Evolutionary conservation across 2,329 filamentous ascomycete genomes (phyloP), one percentile per base, ranked within the genome.

Genomic region (Huntiella savannae): DNA sequence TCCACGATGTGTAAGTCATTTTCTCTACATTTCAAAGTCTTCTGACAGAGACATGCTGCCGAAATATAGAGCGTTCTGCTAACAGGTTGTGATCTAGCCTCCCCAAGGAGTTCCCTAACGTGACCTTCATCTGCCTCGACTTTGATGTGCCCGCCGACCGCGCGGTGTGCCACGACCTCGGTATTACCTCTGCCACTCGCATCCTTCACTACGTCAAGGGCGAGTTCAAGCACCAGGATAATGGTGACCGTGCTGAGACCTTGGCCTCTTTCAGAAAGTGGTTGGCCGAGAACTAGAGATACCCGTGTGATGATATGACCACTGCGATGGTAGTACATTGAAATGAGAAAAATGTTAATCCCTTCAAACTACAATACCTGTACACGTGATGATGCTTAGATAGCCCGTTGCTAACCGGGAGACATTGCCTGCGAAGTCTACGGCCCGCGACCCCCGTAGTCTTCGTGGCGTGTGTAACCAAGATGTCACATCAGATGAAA

Each of bases 81-180:
- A 28, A 28, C 22, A 28, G 3, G 22, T 28, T 28, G 6, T 10
- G 22, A 7, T 28, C 1, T 40, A 43, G 40, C 32, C 22, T 43
- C 32, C 40, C 40, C n/a, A 15, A 10, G 8, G 40, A 13, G 12
- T 43, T 43, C 32, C 40, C 40, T 10, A 5, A 13, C 17, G 40
- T 43, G 13, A 43, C 40, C 32, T 43, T 43, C 22, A 10, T 43
- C 40, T 43, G 32, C 40, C 40, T 43, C 13, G 40, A 43, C 40
- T 17, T 16, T 33, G 40, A 43, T 15, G 5, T 16, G 13, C 3
- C 40, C n/a, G 13, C 40, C 28, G 28, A 43, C 10, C 40, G 40
- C 12, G 28, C n/a, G 4, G 28, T 43, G 11, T 32, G 28, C 15
- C 13, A 16, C 12, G 40, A n/a, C 15, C 22, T 43, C 34, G 40